Evolutionary conservation across 345 rosid genomes (phyloP).

Genomic region (Heritiera fomes): DNA sequence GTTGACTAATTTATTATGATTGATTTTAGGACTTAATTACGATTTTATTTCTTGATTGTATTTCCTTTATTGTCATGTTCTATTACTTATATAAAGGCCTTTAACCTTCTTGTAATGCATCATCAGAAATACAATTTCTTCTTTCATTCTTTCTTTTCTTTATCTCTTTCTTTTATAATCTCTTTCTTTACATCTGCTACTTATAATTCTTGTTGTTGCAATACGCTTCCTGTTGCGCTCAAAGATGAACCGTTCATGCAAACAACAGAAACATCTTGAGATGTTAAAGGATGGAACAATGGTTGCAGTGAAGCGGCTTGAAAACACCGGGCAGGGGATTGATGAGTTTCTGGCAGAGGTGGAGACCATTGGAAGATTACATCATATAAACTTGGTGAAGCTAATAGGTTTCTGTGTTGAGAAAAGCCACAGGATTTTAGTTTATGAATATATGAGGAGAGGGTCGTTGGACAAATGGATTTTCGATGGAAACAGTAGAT

Average conservation of each 20-base stretch:
- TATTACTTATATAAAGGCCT: too few relatives aligned
- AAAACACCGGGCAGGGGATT: background rate
- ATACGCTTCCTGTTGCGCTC: slow-evolving; percentile 5
- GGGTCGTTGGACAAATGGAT: slow-evolving; percentile 19
- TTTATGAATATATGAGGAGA: slow-evolving; percentile 12
- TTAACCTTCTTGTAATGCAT: too few relatives aligned
- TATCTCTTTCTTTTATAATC: too few relatives aligned
- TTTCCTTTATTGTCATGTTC: too few relatives aligned
- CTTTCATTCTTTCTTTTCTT: too few relatives aligned
- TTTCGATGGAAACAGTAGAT: background rate
- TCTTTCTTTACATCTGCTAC: too few relatives aligned
- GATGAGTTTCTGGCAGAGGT: slow-evolving; percentile 14
- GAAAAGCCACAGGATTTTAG: background rate
- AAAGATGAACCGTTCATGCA: slow-evolving; percentile 11
- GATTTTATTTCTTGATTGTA: too few relatives aligned
- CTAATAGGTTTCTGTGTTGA: slow-evolving; percentile 5
- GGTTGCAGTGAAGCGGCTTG: slow-evolving; percentile 8
- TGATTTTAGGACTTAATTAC: too few relatives aligned
- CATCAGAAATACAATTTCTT: too few relatives aligned
- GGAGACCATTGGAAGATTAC: background rate
- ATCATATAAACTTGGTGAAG: slow-evolving; percentile 18
- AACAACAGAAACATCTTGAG: background rate
- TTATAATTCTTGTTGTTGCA: background rate
- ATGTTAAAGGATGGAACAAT: background rate
- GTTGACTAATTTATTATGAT: too few relatives aligned